Evolutionary conservation across 805 yeast genomes (phyloP), one percentile per base, ranked within the genome.

Genomic region (Candida pseudofarinosa): DNA sequence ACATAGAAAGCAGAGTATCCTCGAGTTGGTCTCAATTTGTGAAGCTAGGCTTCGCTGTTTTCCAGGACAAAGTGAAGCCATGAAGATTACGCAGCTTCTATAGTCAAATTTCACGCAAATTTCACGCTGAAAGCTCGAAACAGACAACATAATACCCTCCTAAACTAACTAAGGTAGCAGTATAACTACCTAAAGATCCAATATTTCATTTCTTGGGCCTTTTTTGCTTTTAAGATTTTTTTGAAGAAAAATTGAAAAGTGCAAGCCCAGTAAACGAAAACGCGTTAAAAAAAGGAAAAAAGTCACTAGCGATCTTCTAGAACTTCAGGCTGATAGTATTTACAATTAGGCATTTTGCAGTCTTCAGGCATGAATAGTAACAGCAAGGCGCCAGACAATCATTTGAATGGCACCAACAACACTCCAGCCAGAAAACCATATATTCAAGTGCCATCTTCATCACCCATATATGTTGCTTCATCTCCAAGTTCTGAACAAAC

Each of bases 361-460:
- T 23, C 28, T 23, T 23, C 10, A 10, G 28, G 28, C 10, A 23
- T 23, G 28, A 7, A 23, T 23, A 23, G 10, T 23, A 23, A 23
- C 10, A 23, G 28, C 28, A 6, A 23, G 10, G 28, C 28, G 10
- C 10, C 28, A 7, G 28, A 23, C 10, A 23, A 23, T 52, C 15
- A 46, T 54, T n/a, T 44, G 47, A 30, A 54, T 46, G 18, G 53
- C 52, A 36, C 28, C 10, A 23, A n/a, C 17, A 40, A 44, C 26
- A 49, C 56, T 4, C 60, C 63, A 3, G 43, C 49, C 7, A 52
- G 51, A 44, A 43, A 48, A 13, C 8, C 38, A 15, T 55, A 59
- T 40, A 50, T 70, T 16, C 74, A 70, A 51, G 74, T 70, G 5
- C 74, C 74, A 3, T 56, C 65, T 39, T 63, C 71, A 26, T 65